Evolutionary conservation across 1,284 basidiomycete genomes (phyloP), one percentile per base, ranked within the genome.

Genomic region (Malassezia psittaci): DNA sequence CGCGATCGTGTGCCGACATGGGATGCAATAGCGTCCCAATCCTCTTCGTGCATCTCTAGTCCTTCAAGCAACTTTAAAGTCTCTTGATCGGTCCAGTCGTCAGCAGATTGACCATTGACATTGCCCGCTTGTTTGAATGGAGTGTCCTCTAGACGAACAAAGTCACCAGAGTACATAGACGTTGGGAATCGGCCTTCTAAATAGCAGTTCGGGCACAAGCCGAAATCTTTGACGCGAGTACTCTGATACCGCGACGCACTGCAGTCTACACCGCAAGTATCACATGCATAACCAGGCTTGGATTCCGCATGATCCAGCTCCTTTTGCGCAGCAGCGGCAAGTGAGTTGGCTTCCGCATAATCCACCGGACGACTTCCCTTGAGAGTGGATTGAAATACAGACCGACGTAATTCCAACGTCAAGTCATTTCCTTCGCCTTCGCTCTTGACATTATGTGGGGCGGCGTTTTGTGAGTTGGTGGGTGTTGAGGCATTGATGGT

Each of bases 21-120:
- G 64, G 89, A 85, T 60, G 90, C 85, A 56, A 98, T 85, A 36
- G 83, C 82, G 29, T 83, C 84, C 93, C 91, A 98, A 73, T 96
- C 93, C 72, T 96, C 93, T 63, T 96, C 89, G 75, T 85, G 90
- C 88, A 98, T 93, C 77, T 99, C 93, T 48, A 98, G 83, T 15
- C 86, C 94, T 76, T 98, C 93, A 16, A 98, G 81, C 13, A 99
- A 79, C 2, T 88, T 77, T 12, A 98, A 77, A 16, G 86, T 81
- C 77, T 98, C 94, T 72, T 90, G 86, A 74, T 96, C 90, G 4
- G 83, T 81, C 94, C 94, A 98, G 62, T 86, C 84, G 62, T 85
- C 82, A 41, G 81, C 81, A 9, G 75, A 77, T 5, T 77, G 78
- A 42, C 80, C 74, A 11, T 74, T 65, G 2, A 79, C 76, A 2